phyloP scores from a whole-genome alignment of 164 flowering plant genomes.

The Taxillus chinensis region DNA sequence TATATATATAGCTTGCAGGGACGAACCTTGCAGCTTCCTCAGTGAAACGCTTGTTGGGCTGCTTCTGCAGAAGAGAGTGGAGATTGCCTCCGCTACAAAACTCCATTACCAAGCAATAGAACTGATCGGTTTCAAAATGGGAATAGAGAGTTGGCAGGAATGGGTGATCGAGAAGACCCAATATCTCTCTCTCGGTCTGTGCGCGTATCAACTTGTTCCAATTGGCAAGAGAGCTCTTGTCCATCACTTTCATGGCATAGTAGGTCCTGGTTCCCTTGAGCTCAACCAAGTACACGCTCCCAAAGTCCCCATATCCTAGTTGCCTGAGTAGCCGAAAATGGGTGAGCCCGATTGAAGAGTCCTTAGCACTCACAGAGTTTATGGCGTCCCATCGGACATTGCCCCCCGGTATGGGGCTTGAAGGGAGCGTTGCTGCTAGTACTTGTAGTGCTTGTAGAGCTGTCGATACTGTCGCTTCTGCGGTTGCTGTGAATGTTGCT shows the following conservation, averaged over 20 bases:
- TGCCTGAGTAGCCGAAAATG: constrained; percentile 68
- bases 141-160: constrained; percentile 71
- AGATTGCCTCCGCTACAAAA: constrained; percentile 83
- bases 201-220: constrained; percentile 66
- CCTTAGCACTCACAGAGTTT: constrained; percentile 27
- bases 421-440: constrained; percentile 14
- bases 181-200: constrained; percentile 70
- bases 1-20: background rate
- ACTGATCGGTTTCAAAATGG: constrained; percentile 68
- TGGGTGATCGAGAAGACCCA: constrained; percentile 69
- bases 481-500: constrained; percentile 6
- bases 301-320: constrained; percentile 80
- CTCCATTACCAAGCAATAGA: constrained; percentile 79
- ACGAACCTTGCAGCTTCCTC: constrained; percentile 66
- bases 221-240: constrained; percentile 57
- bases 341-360: constrained; percentile 39
- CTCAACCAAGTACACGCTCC: constrained; percentile 67
- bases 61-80: constrained; percentile 69
- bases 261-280: constrained; percentile 46
- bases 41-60: constrained; percentile 56
- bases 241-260: constrained; percentile 86
- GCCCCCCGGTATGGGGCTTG: constrained; percentile 75
- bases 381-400: constrained; percentile 78
- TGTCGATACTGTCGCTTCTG: constrained; percentile 38
- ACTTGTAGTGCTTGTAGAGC: constrained; percentile 6